Percentiles rank a stretch among this genome's conserved stretches.
Evolutionary conservation across 202 grass and related monocot species (phyloP).

Genomic region (Hordeum pubiflorum): DNA sequence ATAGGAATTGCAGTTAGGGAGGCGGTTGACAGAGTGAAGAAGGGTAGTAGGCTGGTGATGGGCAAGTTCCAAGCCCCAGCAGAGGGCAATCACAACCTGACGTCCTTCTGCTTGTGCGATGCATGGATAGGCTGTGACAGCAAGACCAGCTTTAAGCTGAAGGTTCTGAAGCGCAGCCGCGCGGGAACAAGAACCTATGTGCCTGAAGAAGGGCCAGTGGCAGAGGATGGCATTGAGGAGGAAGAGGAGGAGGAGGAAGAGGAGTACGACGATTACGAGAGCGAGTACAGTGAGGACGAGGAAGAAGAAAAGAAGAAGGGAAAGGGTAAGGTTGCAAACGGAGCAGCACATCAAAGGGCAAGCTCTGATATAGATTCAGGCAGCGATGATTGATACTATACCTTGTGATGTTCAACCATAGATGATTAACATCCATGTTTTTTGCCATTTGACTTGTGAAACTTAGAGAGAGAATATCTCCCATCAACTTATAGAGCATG

Average conservation of each 20-base stretch:
- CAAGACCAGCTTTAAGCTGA: conserved; percentile 79
- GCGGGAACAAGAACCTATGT: conserved; percentile 57
- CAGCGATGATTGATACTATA: conserved; percentile 44
- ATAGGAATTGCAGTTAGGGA: conserved; percentile 58
- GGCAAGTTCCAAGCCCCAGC: conserved; percentile 83
- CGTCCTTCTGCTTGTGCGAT: conserved; percentile 67
- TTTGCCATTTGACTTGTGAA: conserved; percentile 9
- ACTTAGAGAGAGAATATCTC: not conserved
- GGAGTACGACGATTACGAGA: conserved; percentile 89
- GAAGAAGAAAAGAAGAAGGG: conserved; percentile 69
- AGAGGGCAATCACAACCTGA: conserved; percentile 77
- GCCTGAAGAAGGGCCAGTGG: conserved; percentile 50
- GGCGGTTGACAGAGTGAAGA: conserved; percentile 86
- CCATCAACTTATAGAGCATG: conserved; percentile 12
- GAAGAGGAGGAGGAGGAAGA: conserved; percentile 98
- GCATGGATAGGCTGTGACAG: conserved; percentile 84
- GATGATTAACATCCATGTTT: conserved; percentile 19
- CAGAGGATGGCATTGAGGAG: conserved; percentile 82
- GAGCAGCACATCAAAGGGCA: conserved; percentile 27
- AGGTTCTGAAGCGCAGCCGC: conserved; percentile 72
- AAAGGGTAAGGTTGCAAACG: conserved; percentile 45
- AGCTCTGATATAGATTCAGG: conserved; percentile 50
- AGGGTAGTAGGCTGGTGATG: conserved; percentile 77
- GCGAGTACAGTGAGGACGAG: conserved; percentile 90
- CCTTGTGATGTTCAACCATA: conserved; percentile 12